A percentile compares a stretch with the other conserved stretches of the same genome.
These are phyloP conservation scores for Parmelia sp. DNA, from an alignment of 495 filamentous ascomycete genomes.

Conservation along the genomic window DNA sequence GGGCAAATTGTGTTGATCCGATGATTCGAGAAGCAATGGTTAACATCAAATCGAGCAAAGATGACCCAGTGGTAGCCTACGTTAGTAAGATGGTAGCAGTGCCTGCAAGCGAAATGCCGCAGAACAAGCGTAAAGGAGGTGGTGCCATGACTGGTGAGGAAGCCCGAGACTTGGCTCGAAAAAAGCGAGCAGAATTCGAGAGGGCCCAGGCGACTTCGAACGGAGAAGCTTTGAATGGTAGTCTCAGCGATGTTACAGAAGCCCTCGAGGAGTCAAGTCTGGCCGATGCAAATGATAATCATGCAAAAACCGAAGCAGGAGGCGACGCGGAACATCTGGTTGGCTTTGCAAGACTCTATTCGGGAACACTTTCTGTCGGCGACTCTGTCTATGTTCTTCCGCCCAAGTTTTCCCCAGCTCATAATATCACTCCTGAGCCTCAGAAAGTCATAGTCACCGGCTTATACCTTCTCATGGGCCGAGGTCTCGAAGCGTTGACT, in stretches of 20 bases:
- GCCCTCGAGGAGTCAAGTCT: slow-evolving; percentile 48
- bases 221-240: slow-evolving; percentile 35
- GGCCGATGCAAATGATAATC: slow-evolving; percentile 35
- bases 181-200: slow-evolving; percentile 80
- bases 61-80: slow-evolving; percentile 83
- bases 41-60: slow-evolving; percentile 59
- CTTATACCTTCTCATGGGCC: slow-evolving; percentile 93
- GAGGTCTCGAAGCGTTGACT: slow-evolving; percentile 72
- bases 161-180: slow-evolving; percentile 78
- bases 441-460: slow-evolving; percentile 78
- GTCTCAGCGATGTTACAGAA: slow-evolving; percentile 44
- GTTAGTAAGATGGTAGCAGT: slow-evolving; percentile 98
- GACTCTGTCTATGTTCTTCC: slow-evolving; percentile 85
- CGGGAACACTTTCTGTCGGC: slow-evolving; percentile 80
- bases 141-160: slow-evolving; percentile 73
- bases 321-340: slow-evolving; percentile 80
- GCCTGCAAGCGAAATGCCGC: slow-evolving; percentile 78
- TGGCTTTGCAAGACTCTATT: slow-evolving; percentile 90
- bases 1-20: slow-evolving; percentile 58
- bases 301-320: slow-evolving; percentile 36
- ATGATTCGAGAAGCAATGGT: slow-evolving; percentile 71
- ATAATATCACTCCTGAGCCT: slow-evolving; percentile 67
- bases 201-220: slow-evolving; percentile 59
- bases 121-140: slow-evolving; percentile 66
- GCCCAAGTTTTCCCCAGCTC: slow-evolving; percentile 81